Percentiles rank a stretch among this genome's conserved stretches.
Conservation (phyloP, 2,329 filamentous ascomycete species). For the Taxawa tesnikishii region DNA sequence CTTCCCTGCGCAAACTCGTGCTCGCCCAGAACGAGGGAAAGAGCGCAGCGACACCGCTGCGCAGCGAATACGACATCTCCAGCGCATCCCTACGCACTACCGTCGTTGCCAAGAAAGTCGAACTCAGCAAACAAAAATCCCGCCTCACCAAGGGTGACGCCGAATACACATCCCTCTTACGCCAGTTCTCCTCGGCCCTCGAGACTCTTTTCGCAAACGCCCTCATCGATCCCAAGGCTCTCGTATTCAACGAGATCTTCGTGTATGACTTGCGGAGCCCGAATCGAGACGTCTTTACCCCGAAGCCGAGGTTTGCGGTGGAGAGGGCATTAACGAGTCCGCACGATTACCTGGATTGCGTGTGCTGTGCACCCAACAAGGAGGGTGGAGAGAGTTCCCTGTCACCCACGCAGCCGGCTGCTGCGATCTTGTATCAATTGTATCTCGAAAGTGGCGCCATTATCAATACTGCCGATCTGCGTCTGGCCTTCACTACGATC, state of each 20-base stretch:
- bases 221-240: constrained; percentile 35
- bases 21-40: constrained; percentile 7
- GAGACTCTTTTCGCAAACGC: constrained; percentile 31
- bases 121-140: constrained; percentile 63
- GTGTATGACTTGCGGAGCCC: constrained; percentile 61
- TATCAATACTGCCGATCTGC: constrained; percentile 69
- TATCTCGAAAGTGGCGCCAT: constrained; percentile 66
- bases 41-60: constrained; percentile 35
- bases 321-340: constrained; percentile 61
- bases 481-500: constrained; percentile 61
- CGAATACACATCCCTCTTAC: constrained; percentile 54
- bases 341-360: constrained; percentile 65
- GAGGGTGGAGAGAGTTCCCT: constrained; percentile 32
- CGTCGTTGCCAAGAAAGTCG: constrained; percentile 68
- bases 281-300: constrained; percentile 61
- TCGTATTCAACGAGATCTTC: constrained; percentile 60
- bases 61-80: constrained; percentile 64
- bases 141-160: constrained; percentile 59
- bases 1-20: constrained; percentile 14
- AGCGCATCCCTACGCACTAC: constrained; percentile 61
- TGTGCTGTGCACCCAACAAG: constrained; percentile 44
- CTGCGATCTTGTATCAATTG: constrained; percentile 64
- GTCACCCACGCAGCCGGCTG: constrained; percentile 52
- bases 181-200: constrained; percentile 41
- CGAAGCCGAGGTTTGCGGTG: constrained; percentile 56